These are phyloP conservation scores for Chenopodium suecicum DNA, from an alignment of 148 eudicot genomes.

Conservation along the genomic window DNA sequence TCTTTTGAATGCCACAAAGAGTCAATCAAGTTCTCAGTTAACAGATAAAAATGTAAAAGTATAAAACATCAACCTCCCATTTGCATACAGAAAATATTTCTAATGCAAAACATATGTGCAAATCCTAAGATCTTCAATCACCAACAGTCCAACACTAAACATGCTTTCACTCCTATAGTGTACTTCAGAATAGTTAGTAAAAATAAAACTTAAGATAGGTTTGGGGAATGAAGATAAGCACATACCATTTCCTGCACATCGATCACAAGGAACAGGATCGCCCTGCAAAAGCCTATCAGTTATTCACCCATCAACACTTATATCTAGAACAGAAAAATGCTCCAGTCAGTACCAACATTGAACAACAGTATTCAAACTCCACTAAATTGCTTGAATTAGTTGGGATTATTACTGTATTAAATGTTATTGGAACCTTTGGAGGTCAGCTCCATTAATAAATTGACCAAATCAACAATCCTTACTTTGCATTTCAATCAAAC, in stretches of 20 bases:
- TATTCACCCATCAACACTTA: conserved; percentile 29
- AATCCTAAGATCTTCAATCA: not conserved
- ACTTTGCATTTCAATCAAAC: too few relatives aligned
- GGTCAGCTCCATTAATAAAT: too few relatives aligned
- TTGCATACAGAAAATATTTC: too few relatives aligned
- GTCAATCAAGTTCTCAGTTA: not conserved
- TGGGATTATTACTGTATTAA: too few relatives aligned
- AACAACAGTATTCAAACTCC: not conserved
- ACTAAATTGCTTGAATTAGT: too few relatives aligned
- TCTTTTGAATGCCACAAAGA: not conserved
- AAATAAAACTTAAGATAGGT: not conserved
- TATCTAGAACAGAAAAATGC: not conserved
- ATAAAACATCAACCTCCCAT: too few relatives aligned
- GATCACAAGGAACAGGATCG: conserved; percentile 87
- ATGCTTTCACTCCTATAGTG: not conserved
- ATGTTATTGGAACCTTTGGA: not conserved
- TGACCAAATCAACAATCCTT: too few relatives aligned
- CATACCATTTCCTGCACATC: conserved; percentile 86
- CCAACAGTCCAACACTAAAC: not conserved
- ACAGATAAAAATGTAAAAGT: not conserved
- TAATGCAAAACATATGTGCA: too few relatives aligned
- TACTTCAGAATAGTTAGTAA: not conserved
- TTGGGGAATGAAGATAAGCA: conserved; percentile 1
- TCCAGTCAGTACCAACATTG: not conserved
- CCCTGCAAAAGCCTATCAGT: conserved; percentile 62